Conservation (phyloP, 1,284 basidiomycete species). For the Thelephora terrestris region DNA sequence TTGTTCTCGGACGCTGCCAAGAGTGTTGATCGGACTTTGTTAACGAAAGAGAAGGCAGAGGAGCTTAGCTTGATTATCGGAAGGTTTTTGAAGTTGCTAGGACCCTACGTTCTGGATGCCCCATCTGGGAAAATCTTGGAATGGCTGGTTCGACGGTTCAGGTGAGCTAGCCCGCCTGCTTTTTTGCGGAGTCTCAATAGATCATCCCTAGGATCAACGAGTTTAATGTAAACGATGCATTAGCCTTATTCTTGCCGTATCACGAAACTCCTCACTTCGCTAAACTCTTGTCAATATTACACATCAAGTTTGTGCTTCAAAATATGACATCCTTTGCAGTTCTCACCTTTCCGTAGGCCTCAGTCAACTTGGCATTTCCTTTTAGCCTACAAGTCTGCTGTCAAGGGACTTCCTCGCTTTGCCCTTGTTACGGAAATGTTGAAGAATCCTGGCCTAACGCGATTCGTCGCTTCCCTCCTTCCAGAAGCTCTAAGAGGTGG, state of each 20-base stretch:
- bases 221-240: constrained; percentile 78
- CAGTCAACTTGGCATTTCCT: constrained; percentile 57
- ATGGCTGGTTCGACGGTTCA: constrained; percentile 91
- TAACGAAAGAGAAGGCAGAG: constrained; percentile 54
- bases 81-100: constrained; percentile 62
- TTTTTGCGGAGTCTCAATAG: background rate
- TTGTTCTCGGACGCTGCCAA: constrained; percentile 83
- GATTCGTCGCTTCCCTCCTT: constrained; percentile 58
- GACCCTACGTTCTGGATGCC: constrained; percentile 73
- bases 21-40: constrained; percentile 73
- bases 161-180: constrained; percentile 40
- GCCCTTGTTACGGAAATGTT: constrained; percentile 70
- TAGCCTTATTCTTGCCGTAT: constrained; percentile 87
- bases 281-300: constrained; percentile 84
- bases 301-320: constrained; percentile 47
- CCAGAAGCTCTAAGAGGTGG: constrained; percentile 45
- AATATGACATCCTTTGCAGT: background rate
- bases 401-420: constrained; percentile 58
- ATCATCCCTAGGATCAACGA: constrained; percentile 67
- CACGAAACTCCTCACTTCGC: constrained; percentile 93
- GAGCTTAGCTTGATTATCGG: constrained; percentile 53
- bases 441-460: constrained; percentile 60
- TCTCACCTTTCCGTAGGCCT: constrained; percentile 23
- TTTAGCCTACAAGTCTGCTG: constrained; percentile 64
- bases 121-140: constrained; percentile 86